Conservation (phyloP, 139 green algal species). For the Picochlorum sp. region DNA sequence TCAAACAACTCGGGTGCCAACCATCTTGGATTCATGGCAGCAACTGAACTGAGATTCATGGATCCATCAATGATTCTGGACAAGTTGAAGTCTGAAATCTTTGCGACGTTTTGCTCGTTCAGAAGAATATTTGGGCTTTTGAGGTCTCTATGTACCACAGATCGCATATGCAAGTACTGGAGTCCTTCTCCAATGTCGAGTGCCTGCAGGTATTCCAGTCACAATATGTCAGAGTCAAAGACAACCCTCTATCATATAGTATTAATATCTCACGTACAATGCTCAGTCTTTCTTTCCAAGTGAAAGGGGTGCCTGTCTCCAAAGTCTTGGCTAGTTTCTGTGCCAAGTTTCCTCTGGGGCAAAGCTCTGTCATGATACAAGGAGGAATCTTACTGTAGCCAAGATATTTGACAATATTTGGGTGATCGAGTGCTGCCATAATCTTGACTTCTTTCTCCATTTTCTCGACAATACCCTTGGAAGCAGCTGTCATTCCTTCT, state of each 20-base stretch:
- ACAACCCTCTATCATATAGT: too few relatives aligned
- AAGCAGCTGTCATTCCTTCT: not conserved
- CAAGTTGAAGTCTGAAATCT: slow-evolving; percentile 78
- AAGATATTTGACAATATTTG: slow-evolving; percentile 44
- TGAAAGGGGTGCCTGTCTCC: slow-evolving; percentile 7
- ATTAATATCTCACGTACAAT: slow-evolving; percentile 8
- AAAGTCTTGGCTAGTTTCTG: slow-evolving; percentile 19
- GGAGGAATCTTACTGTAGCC: slow-evolving; percentile 30
- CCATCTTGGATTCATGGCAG: slow-evolving; percentile 33
- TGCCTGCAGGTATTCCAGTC: not conserved
- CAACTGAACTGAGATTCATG: slow-evolving; percentile 11
- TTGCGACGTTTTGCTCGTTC: slow-evolving; percentile 57
- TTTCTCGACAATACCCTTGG: not conserved
- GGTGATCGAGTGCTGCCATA: slow-evolving; percentile 12
- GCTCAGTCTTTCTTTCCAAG: slow-evolving; percentile 20
- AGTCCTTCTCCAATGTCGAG: slow-evolving; percentile 63
- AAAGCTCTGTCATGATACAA: slow-evolving; percentile 8
- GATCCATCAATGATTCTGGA: slow-evolving; percentile 18
- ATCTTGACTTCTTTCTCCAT: slow-evolving; percentile 2
- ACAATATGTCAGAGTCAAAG: too few relatives aligned
- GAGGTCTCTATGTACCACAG: slow-evolving; percentile 83
- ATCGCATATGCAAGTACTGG: slow-evolving; percentile 65
- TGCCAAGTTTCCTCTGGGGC: slow-evolving; percentile 29
- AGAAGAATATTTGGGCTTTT: slow-evolving; percentile 95
- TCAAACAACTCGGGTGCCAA: slow-evolving; percentile 37